Base-by-base conservation (phyloP, 331 rosid genomes). In the Ulmus americana region DNA sequence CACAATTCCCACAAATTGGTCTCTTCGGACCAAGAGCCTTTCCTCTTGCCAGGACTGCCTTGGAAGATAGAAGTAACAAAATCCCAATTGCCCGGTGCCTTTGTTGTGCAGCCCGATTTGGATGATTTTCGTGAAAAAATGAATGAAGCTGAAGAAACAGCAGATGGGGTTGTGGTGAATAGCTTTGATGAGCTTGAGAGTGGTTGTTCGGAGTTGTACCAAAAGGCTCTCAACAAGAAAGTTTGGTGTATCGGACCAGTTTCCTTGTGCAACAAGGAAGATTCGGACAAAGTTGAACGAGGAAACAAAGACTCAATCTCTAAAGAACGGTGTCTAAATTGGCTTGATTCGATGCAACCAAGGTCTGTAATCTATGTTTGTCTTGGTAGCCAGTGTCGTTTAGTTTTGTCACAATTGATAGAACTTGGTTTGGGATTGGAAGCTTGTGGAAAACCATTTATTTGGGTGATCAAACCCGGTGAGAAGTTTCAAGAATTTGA, bases 301-400 rank as follows among this genome's bases (percentile, higher is more conserved):
- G 76, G 76, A 3, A 60, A 70, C 39, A 67, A 15, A 45, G 46
- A 68, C 55, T 48, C 67, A 14, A 40, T 48, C 20, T 42, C 49
- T 22, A 45, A 72, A 35, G 54, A 47, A 41, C 16, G 64, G 39
- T 59, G 65, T 55, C 5, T 76, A 13, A 76, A 50, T 44, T 84
- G 85, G 86, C 90, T 81, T 39, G 72, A 76, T 64, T 76, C 65
- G 10, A 49, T 74, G 79, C 62, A 68, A 22, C 6, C 61, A 10
- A 58, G 47, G 14, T 59, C 69, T 5, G 68, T 67, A 22, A 40
- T 73, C 11, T 67, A 53, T n/a, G 78, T 45, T 11, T 74, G 78
- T 52, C 73, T 59, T 9, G 78, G 73, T 7, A 74, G 73, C 63
- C 48, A 59, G 5, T n/a, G 65, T 14, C 47, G 59, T 0, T 10